A percentile compares a stretch with the other conserved stretches of the same genome.
Conservation (phyloP, 805 yeast genomes). For the Wickerhamomyces rabaulensis region DNA sequence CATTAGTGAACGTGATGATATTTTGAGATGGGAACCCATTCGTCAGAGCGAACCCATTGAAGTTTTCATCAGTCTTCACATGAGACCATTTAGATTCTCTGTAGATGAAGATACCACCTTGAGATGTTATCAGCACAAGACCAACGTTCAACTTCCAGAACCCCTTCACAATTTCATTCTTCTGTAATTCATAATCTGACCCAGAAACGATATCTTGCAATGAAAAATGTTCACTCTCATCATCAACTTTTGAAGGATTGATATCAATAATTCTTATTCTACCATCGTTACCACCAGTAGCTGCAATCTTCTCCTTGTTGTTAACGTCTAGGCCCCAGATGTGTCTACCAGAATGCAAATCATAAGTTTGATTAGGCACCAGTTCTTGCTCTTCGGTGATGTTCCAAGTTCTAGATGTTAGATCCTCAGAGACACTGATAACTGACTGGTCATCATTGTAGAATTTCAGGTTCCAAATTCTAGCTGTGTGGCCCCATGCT, state of each 20-base stretch:
- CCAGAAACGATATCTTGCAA: constrained; percentile 30
- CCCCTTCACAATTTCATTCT: constrained; percentile 58
- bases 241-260: constrained; percentile 25
- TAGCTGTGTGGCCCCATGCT: constrained; percentile 96
- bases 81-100: constrained; percentile 24
- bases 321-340: constrained; percentile 75
- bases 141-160: constrained; percentile 44
- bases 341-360: constrained; percentile 80
- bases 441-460: constrained; percentile 34
- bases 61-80: constrained; percentile 19
- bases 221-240: constrained; percentile 24
- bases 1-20: constrained; percentile 29
- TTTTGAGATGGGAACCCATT: constrained; percentile 34
- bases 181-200: constrained; percentile 23
- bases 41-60: constrained; percentile 37
- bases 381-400: constrained; percentile 26
- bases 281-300: constrained; percentile 95
- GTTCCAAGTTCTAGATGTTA: constrained; percentile 77
- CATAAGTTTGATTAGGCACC: constrained; percentile 37
- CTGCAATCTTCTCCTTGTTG: constrained; percentile 42
- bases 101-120: constrained; percentile 43
- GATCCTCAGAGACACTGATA: constrained; percentile 80
- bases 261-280: constrained; percentile 62
- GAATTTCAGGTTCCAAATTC: constrained; percentile 83
- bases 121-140: constrained; percentile 50